Evolutionary conservation across 1,139 yeast species (phyloP).

Genomic region (Saccharomyces hybrid): DNA sequence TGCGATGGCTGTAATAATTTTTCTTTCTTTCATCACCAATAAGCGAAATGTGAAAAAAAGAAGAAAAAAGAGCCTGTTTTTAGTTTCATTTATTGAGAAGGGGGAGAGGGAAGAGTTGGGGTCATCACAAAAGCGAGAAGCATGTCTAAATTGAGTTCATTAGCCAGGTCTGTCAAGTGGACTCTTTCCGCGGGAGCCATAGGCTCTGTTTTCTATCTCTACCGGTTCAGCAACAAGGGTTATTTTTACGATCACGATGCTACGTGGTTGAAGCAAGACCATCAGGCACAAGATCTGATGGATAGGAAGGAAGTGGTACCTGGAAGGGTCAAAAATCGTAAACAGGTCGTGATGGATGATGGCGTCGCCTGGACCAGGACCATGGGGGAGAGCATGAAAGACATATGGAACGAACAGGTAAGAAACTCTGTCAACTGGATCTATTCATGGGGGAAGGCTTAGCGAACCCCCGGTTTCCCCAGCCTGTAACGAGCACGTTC

Average conservation of each 20-base stretch:
- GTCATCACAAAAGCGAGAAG: not conserved
- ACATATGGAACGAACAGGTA: constrained; percentile 29
- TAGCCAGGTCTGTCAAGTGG: not conserved
- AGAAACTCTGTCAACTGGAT: constrained; percentile 25
- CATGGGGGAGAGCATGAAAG: constrained; percentile 25
- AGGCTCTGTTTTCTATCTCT: constrained; percentile 23
- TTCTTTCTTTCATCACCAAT: not conserved
- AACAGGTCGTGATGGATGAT: constrained; percentile 8
- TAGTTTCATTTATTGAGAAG: not conserved
- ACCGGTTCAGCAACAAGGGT: constrained; percentile 21
- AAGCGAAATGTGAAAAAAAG: not conserved
- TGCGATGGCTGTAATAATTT: not conserved
- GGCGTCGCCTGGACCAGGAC: constrained; percentile 15
- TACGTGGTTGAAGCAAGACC: constrained; percentile 4
- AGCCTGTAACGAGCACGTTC: not conserved
- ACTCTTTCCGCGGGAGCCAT: constrained; percentile 1
- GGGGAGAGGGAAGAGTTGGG: not conserved
- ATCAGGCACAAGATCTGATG: constrained; percentile 19
- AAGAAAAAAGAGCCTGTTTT: not conserved
- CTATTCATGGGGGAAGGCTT: constrained; percentile 21
- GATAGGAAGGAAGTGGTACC: constrained; percentile 14
- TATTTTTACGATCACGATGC: constrained; percentile 20
- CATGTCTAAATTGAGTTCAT: not conserved
- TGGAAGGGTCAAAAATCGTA: constrained; percentile 1
- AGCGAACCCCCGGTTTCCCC: not conserved